Evolutionary conservation across 306 rosid species (phyloP).

Genomic region (Cicer yamashitae): DNA sequence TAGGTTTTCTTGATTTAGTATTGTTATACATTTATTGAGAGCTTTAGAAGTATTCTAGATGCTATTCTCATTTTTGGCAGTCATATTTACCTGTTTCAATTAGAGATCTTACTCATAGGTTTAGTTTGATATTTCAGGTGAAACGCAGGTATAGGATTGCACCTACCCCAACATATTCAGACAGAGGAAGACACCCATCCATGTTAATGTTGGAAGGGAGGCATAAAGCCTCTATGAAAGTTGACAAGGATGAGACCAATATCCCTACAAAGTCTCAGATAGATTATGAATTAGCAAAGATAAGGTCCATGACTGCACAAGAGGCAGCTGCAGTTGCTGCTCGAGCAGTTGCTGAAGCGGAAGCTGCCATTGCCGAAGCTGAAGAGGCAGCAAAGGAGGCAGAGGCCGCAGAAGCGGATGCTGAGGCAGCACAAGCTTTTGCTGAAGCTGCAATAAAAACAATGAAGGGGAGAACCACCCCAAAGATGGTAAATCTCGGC

Average conservation of each 20-base stretch:
- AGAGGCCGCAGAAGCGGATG: conserved; percentile 96
- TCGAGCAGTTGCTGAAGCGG: conserved; percentile 86
- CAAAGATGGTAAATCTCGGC: conserved; percentile 64
- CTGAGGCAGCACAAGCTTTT: conserved; percentile 81
- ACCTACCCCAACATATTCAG: conserved; percentile 53
- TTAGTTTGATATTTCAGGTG: conserved; percentile 62
- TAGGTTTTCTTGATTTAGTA: conserved; percentile 34
- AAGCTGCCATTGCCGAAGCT: conserved; percentile 89
- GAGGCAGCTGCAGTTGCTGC: conserved; percentile 92
- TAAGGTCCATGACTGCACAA: conserved; percentile 77
- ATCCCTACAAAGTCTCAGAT: conserved; percentile 68
- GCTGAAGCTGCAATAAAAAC: conserved; percentile 80
- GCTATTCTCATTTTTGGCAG: conserved; percentile 31
- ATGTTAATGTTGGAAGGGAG: conserved; percentile 60
- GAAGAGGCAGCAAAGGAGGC: conserved; percentile 93
- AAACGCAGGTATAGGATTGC: conserved; percentile 86
- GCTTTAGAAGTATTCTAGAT: conserved; percentile 27
- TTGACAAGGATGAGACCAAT: conserved; percentile 58
- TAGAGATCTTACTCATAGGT: conserved; percentile 31
- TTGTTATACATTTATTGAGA: background rate
- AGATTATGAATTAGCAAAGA: conserved; percentile 74
- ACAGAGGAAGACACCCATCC: conserved; percentile 63
- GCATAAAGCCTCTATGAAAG: conserved; percentile 58
- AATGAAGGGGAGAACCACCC: conserved; percentile 63
- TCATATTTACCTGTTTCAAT: conserved; percentile 30